phyloP scores from a whole-genome alignment of 306 rosid species.

The Mucuna pruriens region DNA sequence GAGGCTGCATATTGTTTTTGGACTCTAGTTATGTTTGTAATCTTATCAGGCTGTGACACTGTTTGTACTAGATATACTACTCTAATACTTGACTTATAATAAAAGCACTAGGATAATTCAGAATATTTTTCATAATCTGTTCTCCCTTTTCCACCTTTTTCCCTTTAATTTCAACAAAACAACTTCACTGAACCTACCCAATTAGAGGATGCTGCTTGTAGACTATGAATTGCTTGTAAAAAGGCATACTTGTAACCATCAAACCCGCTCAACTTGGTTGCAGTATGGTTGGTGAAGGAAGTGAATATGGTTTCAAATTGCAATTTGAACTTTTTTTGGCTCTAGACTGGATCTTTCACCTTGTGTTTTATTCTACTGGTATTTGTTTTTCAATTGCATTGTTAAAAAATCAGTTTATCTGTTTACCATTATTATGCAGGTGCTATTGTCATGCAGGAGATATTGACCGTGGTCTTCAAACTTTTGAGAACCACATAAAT shows the following conservation, averaged over 20 bases:
- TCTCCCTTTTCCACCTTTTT: not conserved
- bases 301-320: slow-evolving; percentile 24
- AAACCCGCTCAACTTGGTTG: slow-evolving; percentile 5
- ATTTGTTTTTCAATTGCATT: slow-evolving; percentile 14
- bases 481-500: slow-evolving; percentile 59
- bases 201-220: not conserved
- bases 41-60: not conserved
- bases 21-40: not conserved
- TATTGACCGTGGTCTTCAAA: slow-evolving; percentile 68
- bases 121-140: not conserved
- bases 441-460: slow-evolving; percentile 79
- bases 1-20: not conserved
- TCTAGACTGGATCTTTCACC: not conserved
- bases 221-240: slow-evolving; percentile 2
- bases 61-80: not conserved
- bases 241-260: not conserved
- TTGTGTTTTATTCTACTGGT: slow-evolving; percentile 16
- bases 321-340: not conserved
- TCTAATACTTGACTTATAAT: not conserved
- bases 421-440: slow-evolving; percentile 56
- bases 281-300: not conserved
- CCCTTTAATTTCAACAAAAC: not conserved
- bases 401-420: slow-evolving; percentile 16
- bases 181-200: not conserved
- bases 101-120: not conserved